Evolutionary conservation across 73 alveolate species (phyloP).

Genomic region (Uronychia binucleata): DNA sequence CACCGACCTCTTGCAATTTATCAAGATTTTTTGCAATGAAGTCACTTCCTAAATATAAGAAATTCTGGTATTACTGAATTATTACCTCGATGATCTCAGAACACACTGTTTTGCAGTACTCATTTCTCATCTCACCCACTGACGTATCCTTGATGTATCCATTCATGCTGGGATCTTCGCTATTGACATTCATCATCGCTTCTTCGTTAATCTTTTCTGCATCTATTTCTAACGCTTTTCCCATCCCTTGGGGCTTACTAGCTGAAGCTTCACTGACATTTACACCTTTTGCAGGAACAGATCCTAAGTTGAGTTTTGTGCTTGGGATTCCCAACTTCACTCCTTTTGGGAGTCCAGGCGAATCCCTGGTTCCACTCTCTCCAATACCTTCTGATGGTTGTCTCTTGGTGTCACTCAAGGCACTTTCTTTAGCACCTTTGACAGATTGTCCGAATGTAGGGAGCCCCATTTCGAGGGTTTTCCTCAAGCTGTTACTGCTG

Average conservation of each 20-base stretch:
- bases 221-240: not conserved
- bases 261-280: not conserved
- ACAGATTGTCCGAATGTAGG: not conserved
- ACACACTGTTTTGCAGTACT: conserved; percentile 42
- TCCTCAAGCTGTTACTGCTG: not conserved
- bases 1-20: conserved; percentile 59
- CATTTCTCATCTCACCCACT: conserved; percentile 39
- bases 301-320: not conserved
- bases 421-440: not conserved
- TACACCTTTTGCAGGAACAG: not conserved
- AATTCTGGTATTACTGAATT: not conserved
- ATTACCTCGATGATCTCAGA: conserved; percentile 70
- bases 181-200: not conserved
- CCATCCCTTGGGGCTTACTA: not conserved
- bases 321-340: not conserved
- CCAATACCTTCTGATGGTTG: not conserved
- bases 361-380: not conserved
- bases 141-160: conserved; percentile 3
- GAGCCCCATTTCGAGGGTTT: not conserved
- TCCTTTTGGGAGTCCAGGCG: not conserved
- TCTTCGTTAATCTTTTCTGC: not conserved
- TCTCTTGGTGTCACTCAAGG: not conserved
- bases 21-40: conserved; percentile 72
- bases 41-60: conserved; percentile 84
- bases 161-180: not conserved